A percentile compares a stretch with the other conserved stretches of the same genome.
Conservation (phyloP, 805 yeast genomes). For the Pichia scutulata region DNA sequence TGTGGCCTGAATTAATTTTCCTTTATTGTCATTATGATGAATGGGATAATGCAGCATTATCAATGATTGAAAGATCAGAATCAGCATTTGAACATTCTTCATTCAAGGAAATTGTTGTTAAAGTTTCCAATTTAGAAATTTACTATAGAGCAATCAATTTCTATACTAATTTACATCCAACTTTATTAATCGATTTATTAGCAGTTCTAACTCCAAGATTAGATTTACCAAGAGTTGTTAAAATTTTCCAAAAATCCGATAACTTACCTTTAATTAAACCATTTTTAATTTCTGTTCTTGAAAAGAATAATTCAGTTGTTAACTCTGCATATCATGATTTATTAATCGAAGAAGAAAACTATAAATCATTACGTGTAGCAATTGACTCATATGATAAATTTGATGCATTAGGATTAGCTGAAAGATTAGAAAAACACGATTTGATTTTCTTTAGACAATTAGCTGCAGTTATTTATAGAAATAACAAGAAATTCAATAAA, state of each 20-base stretch:
- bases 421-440: constrained; percentile 85
- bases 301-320: constrained; percentile 83
- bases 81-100: constrained; percentile 89
- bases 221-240: constrained; percentile 90
- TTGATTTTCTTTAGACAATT: constrained; percentile 91
- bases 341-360: constrained; percentile 93
- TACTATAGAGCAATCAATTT: constrained; percentile 96
- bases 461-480: constrained; percentile 88
- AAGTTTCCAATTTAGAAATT: constrained; percentile 92
- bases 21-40: constrained; percentile 97
- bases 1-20: constrained; percentile 95
- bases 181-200: constrained; percentile 78
- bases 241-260: constrained; percentile 91
- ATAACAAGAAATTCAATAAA: constrained; percentile 89
- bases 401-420: constrained; percentile 88
- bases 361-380: constrained; percentile 78
- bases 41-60: constrained; percentile 96
- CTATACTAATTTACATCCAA: constrained; percentile 87
- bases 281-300: constrained; percentile 84
- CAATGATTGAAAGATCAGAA: constrained; percentile 92
- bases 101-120: constrained; percentile 89
- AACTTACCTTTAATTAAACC: constrained; percentile 95
- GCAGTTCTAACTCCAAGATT: constrained; percentile 80
- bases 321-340: constrained; percentile 93
- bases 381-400: constrained; percentile 87